phyloP scores from a whole-genome alignment of 208 protist genomes.

The Naegleria fowleri region DNA sequence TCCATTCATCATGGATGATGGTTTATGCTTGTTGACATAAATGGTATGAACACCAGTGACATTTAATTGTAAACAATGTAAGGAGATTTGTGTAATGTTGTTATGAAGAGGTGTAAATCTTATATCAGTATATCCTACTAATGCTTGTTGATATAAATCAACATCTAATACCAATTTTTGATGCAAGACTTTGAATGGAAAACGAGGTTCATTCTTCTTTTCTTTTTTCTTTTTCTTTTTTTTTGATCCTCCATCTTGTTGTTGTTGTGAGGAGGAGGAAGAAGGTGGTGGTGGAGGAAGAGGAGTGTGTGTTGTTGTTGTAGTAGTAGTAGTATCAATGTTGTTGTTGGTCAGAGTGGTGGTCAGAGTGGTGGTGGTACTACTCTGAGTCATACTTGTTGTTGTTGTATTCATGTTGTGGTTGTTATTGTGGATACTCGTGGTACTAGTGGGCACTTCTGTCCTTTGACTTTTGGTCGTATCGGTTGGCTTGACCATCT shows the following conservation, averaged over 20 bases:
- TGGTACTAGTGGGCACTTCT: too few species aligned
- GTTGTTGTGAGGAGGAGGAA: too few species aligned
- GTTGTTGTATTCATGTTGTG: too few species aligned
- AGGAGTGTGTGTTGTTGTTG: neutral
- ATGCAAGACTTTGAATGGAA: neutral
- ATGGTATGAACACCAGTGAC: neutral
- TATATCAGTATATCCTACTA: neutral
- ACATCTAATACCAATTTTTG: neutral
- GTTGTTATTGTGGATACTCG: too few species aligned
- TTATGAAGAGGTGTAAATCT: neutral
- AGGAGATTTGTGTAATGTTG: neutral
- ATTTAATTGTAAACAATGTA: neutral
- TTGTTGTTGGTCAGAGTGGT: too few species aligned
- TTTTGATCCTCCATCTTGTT: neutral
- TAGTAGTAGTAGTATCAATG: too few species aligned
- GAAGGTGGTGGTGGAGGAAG: neutral
- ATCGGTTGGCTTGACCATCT: too few species aligned
- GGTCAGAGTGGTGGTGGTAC: too few species aligned
- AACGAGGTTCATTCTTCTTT: neutral
- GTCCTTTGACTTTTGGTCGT: too few species aligned
- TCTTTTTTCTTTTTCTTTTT: neutral
- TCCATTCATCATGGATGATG: neutral
- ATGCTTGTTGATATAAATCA: neutral
- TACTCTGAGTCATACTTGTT: too few species aligned
- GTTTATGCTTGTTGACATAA: neutral